phyloP scores from a whole-genome alignment of 805 yeast species.

The Barnettozyma siamensis region DNA sequence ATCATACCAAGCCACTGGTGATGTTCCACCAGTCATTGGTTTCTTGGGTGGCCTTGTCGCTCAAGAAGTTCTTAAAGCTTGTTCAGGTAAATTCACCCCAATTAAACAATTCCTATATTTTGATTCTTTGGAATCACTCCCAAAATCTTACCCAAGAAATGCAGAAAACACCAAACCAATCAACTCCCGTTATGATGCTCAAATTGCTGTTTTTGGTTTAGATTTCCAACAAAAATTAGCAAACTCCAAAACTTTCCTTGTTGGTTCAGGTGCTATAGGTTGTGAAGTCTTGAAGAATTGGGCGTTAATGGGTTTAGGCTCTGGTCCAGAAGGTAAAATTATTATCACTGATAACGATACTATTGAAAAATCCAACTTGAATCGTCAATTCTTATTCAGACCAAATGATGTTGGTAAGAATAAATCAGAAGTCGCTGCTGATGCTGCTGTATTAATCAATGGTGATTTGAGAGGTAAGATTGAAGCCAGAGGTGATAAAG shows the following conservation, averaged over 20 bases:
- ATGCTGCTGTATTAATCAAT: conserved; percentile 80
- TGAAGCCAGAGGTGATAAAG: conserved; percentile 74
- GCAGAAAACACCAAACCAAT: conserved; percentile 70
- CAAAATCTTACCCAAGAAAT: conserved; percentile 58
- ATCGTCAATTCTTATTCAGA: conserved; percentile 93
- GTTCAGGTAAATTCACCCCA: conserved; percentile 94
- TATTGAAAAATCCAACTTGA: conserved; percentile 91
- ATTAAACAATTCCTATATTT: conserved; percentile 87
- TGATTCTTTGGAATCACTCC: conserved; percentile 88
- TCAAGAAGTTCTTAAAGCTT: conserved; percentile 92
- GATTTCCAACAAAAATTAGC: conserved; percentile 68
- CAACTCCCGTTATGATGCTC: conserved; percentile 86
- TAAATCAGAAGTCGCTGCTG: conserved; percentile 87
- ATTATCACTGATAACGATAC: conserved; percentile 89
- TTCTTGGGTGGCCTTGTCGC: conserved; percentile 92
- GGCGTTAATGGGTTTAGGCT: conserved; percentile 94
- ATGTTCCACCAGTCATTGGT: conserved; percentile 83
- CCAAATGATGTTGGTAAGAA: conserved; percentile 89
- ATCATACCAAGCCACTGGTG: conserved; percentile 85
- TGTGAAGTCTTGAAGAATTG: conserved; percentile 98
- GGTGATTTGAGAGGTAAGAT: conserved; percentile 77
- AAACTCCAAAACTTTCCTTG: conserved; percentile 80
- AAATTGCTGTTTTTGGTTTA: conserved; percentile 89
- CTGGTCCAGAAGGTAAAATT: conserved; percentile 85
- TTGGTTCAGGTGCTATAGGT: conserved; percentile 98